phyloP scores from a whole-genome alignment of 1,284 basidiomycete genomes.

The Malassezia sp. region DNA sequence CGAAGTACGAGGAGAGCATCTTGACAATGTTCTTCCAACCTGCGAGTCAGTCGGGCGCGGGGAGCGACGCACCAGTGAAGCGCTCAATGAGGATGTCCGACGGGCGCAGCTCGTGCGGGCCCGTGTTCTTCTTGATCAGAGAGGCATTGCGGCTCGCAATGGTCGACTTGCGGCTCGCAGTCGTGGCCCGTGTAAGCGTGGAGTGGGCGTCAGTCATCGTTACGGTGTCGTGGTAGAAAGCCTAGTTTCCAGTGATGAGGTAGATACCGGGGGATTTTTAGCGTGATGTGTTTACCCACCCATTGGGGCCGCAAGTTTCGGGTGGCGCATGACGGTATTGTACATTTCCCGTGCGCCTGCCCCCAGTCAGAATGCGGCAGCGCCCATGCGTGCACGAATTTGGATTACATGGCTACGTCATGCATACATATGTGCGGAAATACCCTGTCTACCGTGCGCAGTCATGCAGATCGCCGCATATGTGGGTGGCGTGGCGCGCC shows the following conservation, averaged over 20 bases:
- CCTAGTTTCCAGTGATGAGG: not conserved
- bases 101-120: conserved; percentile 69
- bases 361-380: too few relatives aligned
- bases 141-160: conserved; percentile 47
- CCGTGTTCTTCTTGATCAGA: conserved; percentile 49
- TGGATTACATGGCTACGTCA: too few relatives aligned
- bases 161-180: conserved; percentile 44
- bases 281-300: too few relatives aligned
- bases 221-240: conserved; percentile 11
- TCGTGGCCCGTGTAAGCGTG: conserved; percentile 38
- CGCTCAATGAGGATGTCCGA: conserved; percentile 95
- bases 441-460: too few relatives aligned
- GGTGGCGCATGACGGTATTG: too few relatives aligned
- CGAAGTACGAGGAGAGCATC: conserved; percentile 49
- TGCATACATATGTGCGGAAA: too few relatives aligned
- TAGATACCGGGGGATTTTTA: too few relatives aligned
- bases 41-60: conserved; percentile 4
- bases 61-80: conserved; percentile 39
- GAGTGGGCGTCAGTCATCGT: conserved; percentile 43
- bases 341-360: too few relatives aligned
- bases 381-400: too few relatives aligned
- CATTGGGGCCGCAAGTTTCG: too few relatives aligned
- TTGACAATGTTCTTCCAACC: conserved; percentile 85
- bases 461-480: too few relatives aligned
- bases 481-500: too few relatives aligned